Percentiles rank a stretch among this genome's conserved stretches.
Conservation (phyloP, 2,329 filamentous ascomycete genomes). For the Ustilaginoidea virens region DNA sequence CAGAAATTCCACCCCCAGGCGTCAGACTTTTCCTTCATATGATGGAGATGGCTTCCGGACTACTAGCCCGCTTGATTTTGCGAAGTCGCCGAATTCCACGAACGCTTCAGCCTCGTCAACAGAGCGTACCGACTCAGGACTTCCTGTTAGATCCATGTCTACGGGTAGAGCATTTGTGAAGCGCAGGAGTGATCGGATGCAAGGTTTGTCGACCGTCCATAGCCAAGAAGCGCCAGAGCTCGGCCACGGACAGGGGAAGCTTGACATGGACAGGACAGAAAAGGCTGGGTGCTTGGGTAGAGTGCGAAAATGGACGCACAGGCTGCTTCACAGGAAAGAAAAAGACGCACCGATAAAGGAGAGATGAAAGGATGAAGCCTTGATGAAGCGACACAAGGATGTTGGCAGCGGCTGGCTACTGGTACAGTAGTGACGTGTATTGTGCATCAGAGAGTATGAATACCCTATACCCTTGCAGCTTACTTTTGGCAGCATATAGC, state of each 20-base stretch:
- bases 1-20: conserved; percentile 1
- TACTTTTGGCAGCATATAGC: no score
- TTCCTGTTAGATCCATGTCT: conserved; percentile 10
- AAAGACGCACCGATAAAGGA: background rate
- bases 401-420: no score
- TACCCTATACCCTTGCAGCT: no score
- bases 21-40: conserved; percentile 7
- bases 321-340: conserved; percentile 5
- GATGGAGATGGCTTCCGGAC: conserved; percentile 3
- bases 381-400: no score
- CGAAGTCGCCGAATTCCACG: conserved; percentile 1
- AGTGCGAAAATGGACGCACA: conserved; percentile 8
- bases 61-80: conserved; percentile 2
- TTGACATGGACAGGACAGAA: background rate
- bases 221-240: background rate
- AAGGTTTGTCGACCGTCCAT: conserved; percentile 2
- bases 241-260: conserved; percentile 1
- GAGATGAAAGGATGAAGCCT: background rate
- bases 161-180: conserved; percentile 13
- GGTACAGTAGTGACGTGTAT: no score
- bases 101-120: background rate
- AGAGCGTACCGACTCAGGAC: background rate
- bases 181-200: conserved; percentile 7
- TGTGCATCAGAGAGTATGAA: no score
- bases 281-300: conserved; percentile 3